Evolutionary conservation across 2,329 filamentous ascomycete genomes (phyloP).

Genomic region (Cladosporium sp.): DNA sequence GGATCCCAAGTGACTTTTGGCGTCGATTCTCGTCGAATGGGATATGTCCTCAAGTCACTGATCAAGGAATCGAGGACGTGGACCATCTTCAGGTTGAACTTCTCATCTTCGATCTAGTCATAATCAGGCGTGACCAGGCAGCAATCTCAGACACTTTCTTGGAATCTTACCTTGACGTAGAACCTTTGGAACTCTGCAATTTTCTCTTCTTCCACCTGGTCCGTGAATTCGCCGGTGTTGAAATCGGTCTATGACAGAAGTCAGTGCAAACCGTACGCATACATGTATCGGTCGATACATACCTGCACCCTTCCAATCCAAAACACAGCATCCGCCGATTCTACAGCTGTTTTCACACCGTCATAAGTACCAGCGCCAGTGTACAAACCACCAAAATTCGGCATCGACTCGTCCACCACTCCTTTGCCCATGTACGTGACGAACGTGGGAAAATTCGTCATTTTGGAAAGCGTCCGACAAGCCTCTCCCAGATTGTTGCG

Average conservation of each 20-base stretch:
- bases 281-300: too few species aligned
- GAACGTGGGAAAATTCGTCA: conserved; percentile 18
- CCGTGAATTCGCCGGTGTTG: conserved; percentile 31
- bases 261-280: conserved; percentile 13
- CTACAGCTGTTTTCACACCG: conserved; percentile 20
- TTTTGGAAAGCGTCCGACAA: conserved; percentile 16
- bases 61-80: conserved; percentile 71
- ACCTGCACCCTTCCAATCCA: conserved; percentile 15
- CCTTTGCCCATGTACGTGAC: conserved; percentile 23
- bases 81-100: conserved; percentile 58
- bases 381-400: conserved; percentile 24
- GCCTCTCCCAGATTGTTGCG: conserved; percentile 16
- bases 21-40: conserved; percentile 50
- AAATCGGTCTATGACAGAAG: conserved; percentile 21
- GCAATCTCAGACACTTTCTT: neutral
- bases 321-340: conserved; percentile 20
- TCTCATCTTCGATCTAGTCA: conserved; percentile 55
- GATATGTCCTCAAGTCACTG: conserved; percentile 47
- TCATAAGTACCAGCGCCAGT: conserved; percentile 20
- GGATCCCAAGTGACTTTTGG: conserved; percentile 47
- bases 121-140: neutral
- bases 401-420: conserved; percentile 14
- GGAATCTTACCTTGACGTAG: conserved; percentile 47
- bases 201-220: conserved; percentile 19
- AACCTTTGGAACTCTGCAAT: conserved; percentile 49